Evolutionary conservation across 2,329 filamentous ascomycete species (phyloP).

Genomic region (Cladosporium austrohemisphaericum): DNA sequence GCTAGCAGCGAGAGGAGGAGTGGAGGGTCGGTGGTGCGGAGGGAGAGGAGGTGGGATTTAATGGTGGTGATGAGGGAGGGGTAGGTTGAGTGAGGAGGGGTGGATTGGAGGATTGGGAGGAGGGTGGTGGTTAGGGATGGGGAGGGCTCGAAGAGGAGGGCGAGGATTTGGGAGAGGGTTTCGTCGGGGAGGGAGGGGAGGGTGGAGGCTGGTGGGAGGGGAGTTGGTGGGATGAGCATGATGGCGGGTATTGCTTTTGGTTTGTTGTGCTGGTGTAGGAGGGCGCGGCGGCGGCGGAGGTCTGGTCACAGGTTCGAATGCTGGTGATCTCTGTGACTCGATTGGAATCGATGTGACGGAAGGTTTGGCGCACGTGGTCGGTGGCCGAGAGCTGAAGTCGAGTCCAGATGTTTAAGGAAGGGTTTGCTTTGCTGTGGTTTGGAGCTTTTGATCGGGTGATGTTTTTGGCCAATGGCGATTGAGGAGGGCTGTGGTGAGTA

Average conservation of each 20-base stretch:
- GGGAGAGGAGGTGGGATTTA: constrained; percentile 57
- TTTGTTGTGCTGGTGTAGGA: not conserved
- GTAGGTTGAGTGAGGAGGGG: constrained; percentile 63
- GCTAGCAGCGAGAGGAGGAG: constrained; percentile 70
- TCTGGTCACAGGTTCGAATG: not conserved
- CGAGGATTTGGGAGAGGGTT: constrained; percentile 59
- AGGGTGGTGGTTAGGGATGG: constrained; percentile 68
- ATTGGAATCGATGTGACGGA: too few species aligned
- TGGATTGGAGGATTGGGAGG: constrained; percentile 65
- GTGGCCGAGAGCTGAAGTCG: too few species aligned
- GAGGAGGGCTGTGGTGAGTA: too few species aligned
- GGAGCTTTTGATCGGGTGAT: too few species aligned
- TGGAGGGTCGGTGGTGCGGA: constrained; percentile 52
- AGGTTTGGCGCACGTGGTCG: too few species aligned
- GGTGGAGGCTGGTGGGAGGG: constrained; percentile 56
- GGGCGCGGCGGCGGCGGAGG: not conserved
- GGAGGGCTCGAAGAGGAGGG: constrained; percentile 82
- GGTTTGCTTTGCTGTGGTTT: too few species aligned
- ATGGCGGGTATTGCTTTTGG: not conserved
- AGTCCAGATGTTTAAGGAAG: too few species aligned
- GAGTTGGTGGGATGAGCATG: constrained; percentile 6
- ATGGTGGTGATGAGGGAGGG: constrained; percentile 64
- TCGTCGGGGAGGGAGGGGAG: constrained; percentile 55
- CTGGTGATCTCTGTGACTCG: too few species aligned
- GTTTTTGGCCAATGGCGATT: too few species aligned